phyloP scores from a whole-genome alignment of 257 asterid genomes.

The Forsythia viridissima region DNA sequence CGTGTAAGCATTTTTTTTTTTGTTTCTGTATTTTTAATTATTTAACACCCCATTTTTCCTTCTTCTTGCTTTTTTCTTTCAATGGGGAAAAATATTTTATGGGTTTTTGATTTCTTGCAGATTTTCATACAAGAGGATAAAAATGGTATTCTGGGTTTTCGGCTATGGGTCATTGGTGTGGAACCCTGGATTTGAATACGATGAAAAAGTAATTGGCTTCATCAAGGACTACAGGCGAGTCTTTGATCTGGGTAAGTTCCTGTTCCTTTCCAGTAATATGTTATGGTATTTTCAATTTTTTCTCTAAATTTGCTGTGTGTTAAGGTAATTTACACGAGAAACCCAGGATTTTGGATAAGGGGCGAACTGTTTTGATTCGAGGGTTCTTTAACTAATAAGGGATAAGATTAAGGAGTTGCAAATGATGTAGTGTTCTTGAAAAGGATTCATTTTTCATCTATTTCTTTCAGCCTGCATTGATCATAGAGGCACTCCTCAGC shows the following conservation, averaged over 20 bases:
- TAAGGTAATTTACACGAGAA: not conserved
- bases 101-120: conserved; percentile 21
- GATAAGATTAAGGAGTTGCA: not conserved
- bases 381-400: not conserved
- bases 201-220: conserved; percentile 77
- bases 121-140: not conserved
- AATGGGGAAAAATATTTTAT: not conserved
- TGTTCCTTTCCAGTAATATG: not conserved
- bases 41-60: not conserved
- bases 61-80: not conserved
- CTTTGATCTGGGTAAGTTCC: conserved; percentile 73
- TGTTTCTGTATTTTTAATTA: not conserved
- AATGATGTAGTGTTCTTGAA: not conserved
- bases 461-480: conserved; percentile 80
- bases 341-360: not conserved
- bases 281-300: not conserved
- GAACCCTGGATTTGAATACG: conserved; percentile 93
- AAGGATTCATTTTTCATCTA: not conserved
- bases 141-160: conserved; percentile 87
- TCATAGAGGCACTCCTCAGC: conserved; percentile 94
- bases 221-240: conserved; percentile 85
- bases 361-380: not conserved
- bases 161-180: conserved; percentile 94
- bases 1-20: conserved; percentile 17
- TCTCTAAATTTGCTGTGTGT: not conserved